Percentiles rank a stretch among this genome's conserved stretches.
Conservation (phyloP, 2,329 filamentous ascomycete genomes). For the Colletotrichum musicola region DNA sequence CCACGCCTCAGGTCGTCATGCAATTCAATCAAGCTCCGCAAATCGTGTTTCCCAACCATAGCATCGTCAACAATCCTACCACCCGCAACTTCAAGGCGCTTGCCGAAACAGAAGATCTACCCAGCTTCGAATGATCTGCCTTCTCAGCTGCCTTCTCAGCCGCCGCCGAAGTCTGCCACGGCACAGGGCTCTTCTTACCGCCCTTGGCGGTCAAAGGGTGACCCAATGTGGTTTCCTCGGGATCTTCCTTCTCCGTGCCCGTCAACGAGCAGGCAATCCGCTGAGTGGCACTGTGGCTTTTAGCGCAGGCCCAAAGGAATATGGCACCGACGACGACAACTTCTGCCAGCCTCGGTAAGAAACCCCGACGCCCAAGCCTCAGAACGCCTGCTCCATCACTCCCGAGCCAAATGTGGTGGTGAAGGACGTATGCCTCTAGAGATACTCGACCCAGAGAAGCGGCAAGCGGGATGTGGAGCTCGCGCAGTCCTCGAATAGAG, state of each 20-base stretch:
- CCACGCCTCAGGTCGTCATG: conserved; percentile 9
- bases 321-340: conserved; percentile 44
- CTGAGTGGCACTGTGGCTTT: conserved; percentile 27
- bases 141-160: conserved; percentile 8
- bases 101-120: conserved; percentile 1
- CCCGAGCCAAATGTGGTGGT: conserved; percentile 70
- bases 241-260: conserved; percentile 14
- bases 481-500: conserved; percentile 54
- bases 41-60: conserved; percentile 38
- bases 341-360: conserved; percentile 30
- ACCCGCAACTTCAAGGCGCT: conserved; percentile 16
- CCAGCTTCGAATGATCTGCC: background rate
- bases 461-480: conserved; percentile 58
- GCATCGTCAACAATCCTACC: conserved; percentile 23
- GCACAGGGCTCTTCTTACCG: conserved; percentile 29
- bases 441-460: conserved; percentile 65
- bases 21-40: conserved; percentile 28
- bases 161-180: conserved; percentile 22
- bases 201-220: conserved; percentile 20
- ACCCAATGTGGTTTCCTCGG: conserved; percentile 12
- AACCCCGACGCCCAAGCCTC: conserved; percentile 41
- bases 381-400: conserved; percentile 65
- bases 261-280: conserved; percentile 21
- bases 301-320: conserved; percentile 39
- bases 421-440: conserved; percentile 67